Evolutionary conservation across 177 flowering plant genomes (phyloP).

Genomic region (Vitis hybrid): DNA sequence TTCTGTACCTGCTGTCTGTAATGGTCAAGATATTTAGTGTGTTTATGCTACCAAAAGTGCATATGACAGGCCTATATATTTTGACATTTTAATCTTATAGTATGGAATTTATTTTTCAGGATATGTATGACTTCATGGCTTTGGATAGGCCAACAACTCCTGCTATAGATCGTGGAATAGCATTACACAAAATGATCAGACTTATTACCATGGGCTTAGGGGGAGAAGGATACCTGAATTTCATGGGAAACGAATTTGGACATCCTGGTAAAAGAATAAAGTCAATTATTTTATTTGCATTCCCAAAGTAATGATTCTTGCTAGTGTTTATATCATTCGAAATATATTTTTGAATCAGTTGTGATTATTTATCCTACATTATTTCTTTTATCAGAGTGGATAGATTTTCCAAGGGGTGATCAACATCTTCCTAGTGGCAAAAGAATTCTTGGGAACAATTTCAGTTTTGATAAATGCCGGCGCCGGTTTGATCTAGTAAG

Average conservation of each 20-base stretch:
- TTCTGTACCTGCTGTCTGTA: too few species aligned
- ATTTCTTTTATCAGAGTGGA: constrained; percentile 67
- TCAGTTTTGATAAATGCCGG: constrained; percentile 92
- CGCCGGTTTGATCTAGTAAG: constrained; percentile 99
- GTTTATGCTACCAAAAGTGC: too few species aligned
- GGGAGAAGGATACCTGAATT: constrained; percentile 98
- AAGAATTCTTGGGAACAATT: constrained; percentile 69
- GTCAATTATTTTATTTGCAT: background rate
- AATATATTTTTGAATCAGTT: background rate
- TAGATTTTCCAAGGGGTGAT: constrained; percentile 91
- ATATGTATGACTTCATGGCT: constrained; percentile 99
- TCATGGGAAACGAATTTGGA: constrained; percentile 99
- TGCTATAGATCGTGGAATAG: constrained; percentile 90
- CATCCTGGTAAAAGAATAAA: constrained; percentile 74
- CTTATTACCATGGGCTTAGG: constrained; percentile 97
- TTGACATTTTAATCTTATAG: constrained; percentile 1
- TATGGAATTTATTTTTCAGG: constrained; percentile 42
- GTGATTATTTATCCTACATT: background rate
- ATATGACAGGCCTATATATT: too few species aligned
- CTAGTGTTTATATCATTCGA: too few species aligned
- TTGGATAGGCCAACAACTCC: constrained; percentile 90
- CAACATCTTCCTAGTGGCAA: constrained; percentile 79
- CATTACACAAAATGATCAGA: constrained; percentile 98
- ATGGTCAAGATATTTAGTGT: too few species aligned
- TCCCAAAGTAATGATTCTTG: background rate